Conservation (phyloP, 2,329 filamentous ascomycete genomes). For the Aspergillus novofumigatus region DNA sequence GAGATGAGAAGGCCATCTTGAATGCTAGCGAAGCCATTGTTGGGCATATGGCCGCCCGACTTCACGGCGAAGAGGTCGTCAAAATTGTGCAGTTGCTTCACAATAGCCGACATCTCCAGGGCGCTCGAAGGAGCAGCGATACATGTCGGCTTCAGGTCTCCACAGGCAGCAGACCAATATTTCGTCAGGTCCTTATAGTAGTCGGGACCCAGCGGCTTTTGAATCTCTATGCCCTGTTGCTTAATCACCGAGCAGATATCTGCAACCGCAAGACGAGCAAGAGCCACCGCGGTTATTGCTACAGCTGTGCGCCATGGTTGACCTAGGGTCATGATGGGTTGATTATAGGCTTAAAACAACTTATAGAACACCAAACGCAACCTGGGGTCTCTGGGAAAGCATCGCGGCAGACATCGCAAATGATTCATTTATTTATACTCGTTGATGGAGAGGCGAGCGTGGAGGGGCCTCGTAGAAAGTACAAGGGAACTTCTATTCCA, state of each 20-base stretch:
- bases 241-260: slow-evolving; percentile 40
- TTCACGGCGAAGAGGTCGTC: slow-evolving; percentile 53
- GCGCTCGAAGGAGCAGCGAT: slow-evolving; percentile 47
- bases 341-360: neutral
- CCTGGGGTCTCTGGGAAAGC: neutral
- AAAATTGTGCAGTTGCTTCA: slow-evolving; percentile 47
- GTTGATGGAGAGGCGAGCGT: no score
- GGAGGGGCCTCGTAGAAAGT: no score
- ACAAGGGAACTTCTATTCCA: no score
- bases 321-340: slow-evolving; percentile 14
- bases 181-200: slow-evolving; percentile 39
- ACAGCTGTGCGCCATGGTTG: slow-evolving; percentile 16
- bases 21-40: slow-evolving; percentile 45
- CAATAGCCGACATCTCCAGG: slow-evolving; percentile 51
- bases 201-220: slow-evolving; percentile 26
- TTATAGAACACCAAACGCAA: neutral
- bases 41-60: slow-evolving; percentile 48
- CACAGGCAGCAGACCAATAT: slow-evolving; percentile 47
- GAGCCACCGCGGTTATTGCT: slow-evolving; percentile 14
- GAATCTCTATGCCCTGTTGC: slow-evolving; percentile 30
- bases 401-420: neutral
- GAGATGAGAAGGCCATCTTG: slow-evolving; percentile 42
- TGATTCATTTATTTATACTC: no score
- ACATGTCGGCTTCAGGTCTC: slow-evolving; percentile 43
- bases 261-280: slow-evolving; percentile 20